Conservation (phyloP, 202 grass and related monocot genomes). For the Sporobolus alterniflorus region DNA sequence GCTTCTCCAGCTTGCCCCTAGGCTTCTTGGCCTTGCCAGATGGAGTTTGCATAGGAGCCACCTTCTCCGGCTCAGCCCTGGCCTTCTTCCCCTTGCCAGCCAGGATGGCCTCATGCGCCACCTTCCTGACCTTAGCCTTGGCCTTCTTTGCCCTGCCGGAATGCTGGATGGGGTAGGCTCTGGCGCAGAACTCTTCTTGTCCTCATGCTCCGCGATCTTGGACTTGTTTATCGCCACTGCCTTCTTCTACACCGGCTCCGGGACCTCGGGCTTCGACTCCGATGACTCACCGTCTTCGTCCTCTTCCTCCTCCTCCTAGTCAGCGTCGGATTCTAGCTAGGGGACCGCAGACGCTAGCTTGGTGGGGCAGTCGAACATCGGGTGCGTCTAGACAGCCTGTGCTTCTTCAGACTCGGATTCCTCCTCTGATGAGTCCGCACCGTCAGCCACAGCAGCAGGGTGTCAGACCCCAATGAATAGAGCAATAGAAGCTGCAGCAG, state of each 20-base stretch:
- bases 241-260: conserved; percentile 5
- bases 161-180: background rate
- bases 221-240: background rate
- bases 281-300: conserved; percentile 3
- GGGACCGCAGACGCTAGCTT: background rate
- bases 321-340: background rate
- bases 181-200: conserved; percentile 18
- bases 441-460: background rate
- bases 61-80: conserved; percentile 11
- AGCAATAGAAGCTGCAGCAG: too few relatives aligned
- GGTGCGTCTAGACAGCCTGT: conserved; percentile 8
- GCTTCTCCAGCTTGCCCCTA: background rate
- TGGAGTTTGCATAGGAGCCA: background rate
- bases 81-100: conserved; percentile 12
- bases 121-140: background rate
- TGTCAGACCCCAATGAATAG: too few relatives aligned
- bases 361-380: background rate
- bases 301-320: background rate
- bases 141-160: conserved; percentile 2
- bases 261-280: background rate
- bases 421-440: conserved; percentile 7
- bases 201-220: background rate
- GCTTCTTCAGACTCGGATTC: conserved; percentile 41
- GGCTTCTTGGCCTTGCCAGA: conserved; percentile 20
- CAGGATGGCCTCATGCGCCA: too few relatives aligned